Conservation (phyloP, 768 basidiomycete genomes). For the Rubroboletus pulcherrimus region DNA sequence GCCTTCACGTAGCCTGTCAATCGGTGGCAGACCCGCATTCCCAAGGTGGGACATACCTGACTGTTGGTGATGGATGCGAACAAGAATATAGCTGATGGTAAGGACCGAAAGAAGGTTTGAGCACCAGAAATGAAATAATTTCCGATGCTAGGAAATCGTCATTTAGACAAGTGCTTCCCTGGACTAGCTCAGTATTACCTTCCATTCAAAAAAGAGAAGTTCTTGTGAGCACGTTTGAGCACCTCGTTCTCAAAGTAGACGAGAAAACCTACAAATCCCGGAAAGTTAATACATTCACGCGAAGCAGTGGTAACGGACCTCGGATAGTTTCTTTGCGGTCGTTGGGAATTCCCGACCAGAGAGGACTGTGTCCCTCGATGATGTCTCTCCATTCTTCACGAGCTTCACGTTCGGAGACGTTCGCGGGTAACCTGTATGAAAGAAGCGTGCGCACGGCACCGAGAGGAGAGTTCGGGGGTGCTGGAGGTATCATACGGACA, state of each 20-base stretch:
- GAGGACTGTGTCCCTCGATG: conserved; percentile 75
- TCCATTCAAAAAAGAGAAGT: conserved; percentile 90
- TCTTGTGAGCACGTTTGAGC: conserved; percentile 86
- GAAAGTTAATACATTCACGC: background rate
- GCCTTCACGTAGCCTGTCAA: conserved; percentile 40
- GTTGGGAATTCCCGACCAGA: conserved; percentile 84
- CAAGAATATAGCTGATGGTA: conserved; percentile 91
- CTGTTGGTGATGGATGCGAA: conserved; percentile 90
- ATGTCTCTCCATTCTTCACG: conserved; percentile 91
- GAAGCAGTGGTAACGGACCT: conserved; percentile 42
- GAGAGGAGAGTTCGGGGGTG: conserved; percentile 55
- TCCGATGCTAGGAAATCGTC: conserved; percentile 53
- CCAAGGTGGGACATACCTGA: conserved; percentile 37
- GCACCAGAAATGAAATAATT: conserved; percentile 92
- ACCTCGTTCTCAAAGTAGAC: conserved; percentile 90
- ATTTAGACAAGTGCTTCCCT: conserved; percentile 1
- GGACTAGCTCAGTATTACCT: conserved; percentile 41
- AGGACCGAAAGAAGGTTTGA: conserved; percentile 84
- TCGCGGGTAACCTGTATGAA: conserved; percentile 71
- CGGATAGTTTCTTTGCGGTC: conserved; percentile 91
- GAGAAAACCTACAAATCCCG: conserved; percentile 63
- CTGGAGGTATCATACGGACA: conserved; percentile 77
- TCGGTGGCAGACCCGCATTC: conserved; percentile 8
- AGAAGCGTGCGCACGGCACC: conserved; percentile 75
- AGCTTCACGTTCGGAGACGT: conserved; percentile 67